Conservation (phyloP, 805 yeast species). For the Nakazawaea pomicola region DNA sequence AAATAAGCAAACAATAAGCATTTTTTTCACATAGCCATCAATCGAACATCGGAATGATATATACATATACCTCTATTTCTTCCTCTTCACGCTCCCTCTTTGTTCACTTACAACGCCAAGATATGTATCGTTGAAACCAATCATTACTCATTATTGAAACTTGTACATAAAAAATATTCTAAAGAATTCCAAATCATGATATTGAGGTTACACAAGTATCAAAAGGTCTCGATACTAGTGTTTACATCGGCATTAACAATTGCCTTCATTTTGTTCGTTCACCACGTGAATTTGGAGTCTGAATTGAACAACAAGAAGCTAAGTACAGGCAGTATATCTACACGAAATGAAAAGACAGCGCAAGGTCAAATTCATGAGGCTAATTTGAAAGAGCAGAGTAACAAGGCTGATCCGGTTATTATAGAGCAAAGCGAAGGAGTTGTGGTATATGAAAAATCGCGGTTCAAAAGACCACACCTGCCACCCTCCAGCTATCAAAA, state of each 20-base stretch:
- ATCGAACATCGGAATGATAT: no score
- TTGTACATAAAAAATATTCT: background rate
- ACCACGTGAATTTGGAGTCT: background rate
- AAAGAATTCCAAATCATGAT: background rate
- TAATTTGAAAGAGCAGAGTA: background rate
- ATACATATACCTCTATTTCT: no score
- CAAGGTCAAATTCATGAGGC: background rate
- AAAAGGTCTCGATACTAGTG: background rate
- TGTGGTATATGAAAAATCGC: slow-evolving; percentile 7
- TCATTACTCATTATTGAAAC: no score
- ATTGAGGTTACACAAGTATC: slow-evolving; percentile 1
- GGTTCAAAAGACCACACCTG: background rate
- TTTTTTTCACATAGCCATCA: background rate
- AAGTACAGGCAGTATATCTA: background rate
- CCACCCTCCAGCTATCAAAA: slow-evolving; percentile 15
- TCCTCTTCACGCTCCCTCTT: no score
- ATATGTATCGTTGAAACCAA: no score
- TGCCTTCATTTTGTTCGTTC: background rate
- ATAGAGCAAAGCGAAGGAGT: slow-evolving; percentile 4
- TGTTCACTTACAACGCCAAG: no score
- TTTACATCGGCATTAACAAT: background rate
- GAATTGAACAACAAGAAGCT: background rate
- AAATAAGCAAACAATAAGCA: background rate
- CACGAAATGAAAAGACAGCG: background rate
- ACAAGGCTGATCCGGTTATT: background rate